Base-by-base conservation (phyloP, 169 alveolate genomes). In the Cryptosporidium parvum region DNA sequence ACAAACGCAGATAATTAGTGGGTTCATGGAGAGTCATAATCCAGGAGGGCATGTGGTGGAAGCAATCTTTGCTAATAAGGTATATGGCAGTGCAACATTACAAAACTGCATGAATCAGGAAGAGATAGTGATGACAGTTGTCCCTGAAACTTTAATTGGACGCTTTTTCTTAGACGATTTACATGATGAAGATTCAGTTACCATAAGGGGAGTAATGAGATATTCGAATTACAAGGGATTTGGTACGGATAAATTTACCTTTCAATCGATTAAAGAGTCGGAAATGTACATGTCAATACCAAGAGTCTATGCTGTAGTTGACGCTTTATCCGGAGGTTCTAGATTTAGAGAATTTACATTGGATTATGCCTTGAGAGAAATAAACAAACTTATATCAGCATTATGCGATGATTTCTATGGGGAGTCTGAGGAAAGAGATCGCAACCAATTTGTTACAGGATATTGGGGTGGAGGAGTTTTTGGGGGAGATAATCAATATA, bases 381-480 rank as follows among this genome's bases (percentile, higher is more conserved):
- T 75, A 14, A 75, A 35, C 45, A 75, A 75, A 75, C 72, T 75
- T 12, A 7, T 1, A 26, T 58, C 86, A 3, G 62, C 18, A 37
- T 18, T 75, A 35, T 75, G 71, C 4, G 56, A 7, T 7, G 71
- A 75, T 26, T 56, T 75, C 31, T 59, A 75, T 14, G 86, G 71
- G 21, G 86, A 70, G 42, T 42, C 65, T 0, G 67, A 45, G 12
- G 84, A 75, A 9, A 14, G 23, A 0, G 21, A n/a, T 51, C 72
- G 86, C 2, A n/a, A 35, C 23, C 62, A n/a, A 10, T 75, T 75
- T 39, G 71, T 75, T 33, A 52, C 62, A 8, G 72, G 86, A 33
- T 53, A 53, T n/a, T 75, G 71, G 70, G 86, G 86, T 1, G 71
- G 86, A 12, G 72, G 72, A n/a, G 72, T 59, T 14, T 75, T 59